A percentile compares a stretch with the other conserved stretches of the same genome.
phyloP scores from a whole-genome alignment of 345 rosid genomes.

The Eucalyptus guilfoylei region DNA sequence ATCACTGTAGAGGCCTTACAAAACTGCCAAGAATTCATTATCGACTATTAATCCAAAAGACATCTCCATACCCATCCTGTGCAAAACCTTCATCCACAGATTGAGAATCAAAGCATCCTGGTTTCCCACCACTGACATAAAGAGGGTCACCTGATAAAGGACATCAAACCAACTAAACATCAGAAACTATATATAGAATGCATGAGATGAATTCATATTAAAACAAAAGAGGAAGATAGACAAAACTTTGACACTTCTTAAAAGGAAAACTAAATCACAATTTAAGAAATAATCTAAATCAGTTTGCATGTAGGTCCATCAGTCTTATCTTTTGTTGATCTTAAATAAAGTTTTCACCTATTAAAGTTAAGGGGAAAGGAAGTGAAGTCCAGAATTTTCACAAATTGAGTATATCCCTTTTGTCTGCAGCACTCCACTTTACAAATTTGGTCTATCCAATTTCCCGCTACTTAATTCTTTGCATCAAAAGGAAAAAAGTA shows the following conservation, averaged over 20 bases:
- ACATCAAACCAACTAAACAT: neutral
- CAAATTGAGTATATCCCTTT: neutral
- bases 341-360: neutral
- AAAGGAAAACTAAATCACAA: neutral
- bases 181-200: neutral
- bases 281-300: neutral
- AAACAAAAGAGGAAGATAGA: neutral
- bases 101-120: constrained; percentile 35
- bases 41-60: neutral
- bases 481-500: neutral
- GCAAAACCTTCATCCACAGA: constrained; percentile 38
- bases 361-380: neutral
- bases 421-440: neutral
- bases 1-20: neutral
- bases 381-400: neutral
- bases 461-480: neutral
- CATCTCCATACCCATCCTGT: constrained; percentile 49
- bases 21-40: neutral
- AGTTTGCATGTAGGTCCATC: neutral
- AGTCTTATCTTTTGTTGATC: neutral
- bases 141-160: constrained; percentile 64
- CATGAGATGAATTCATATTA: neutral
- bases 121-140: constrained; percentile 58
- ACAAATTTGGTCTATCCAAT: neutral
- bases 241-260: neutral